Evolutionary conservation across 1,284 basidiomycete species (phyloP).

Genomic region (Pyrrhoderma noxium): DNA sequence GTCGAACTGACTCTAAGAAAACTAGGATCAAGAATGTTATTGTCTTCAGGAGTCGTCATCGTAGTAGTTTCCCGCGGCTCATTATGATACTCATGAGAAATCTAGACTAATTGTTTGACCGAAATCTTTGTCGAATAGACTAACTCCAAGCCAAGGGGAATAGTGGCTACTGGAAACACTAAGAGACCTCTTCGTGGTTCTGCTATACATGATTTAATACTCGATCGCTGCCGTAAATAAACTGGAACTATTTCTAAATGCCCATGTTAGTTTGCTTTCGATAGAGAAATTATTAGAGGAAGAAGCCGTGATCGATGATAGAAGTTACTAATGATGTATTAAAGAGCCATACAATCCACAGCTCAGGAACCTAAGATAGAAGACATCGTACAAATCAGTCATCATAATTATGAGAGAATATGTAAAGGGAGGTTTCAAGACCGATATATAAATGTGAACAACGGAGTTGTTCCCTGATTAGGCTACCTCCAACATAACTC

Average conservation of each 20-base stretch:
- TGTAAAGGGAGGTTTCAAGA: too few relatives aligned
- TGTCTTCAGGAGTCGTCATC: conserved; percentile 41
- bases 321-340: conserved; percentile 22
- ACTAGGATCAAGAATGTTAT: conserved; percentile 35
- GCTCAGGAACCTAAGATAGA: too few relatives aligned
- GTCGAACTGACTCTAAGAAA: conserved; percentile 34
- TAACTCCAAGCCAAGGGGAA: conserved; percentile 39
- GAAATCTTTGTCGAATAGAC: conserved; percentile 42
- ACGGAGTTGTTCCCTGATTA: too few relatives aligned
- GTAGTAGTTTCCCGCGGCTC: conserved; percentile 41
- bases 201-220: too few relatives aligned
- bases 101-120: conserved; percentile 44
- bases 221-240: too few relatives aligned
- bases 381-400: too few relatives aligned
- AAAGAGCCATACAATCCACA: too few relatives aligned
- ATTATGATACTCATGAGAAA: conserved; percentile 16
- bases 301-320: conserved; percentile 32
- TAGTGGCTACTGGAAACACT: conserved; percentile 32
- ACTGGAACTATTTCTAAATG: conserved; percentile 30
- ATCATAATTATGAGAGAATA: too few relatives aligned
- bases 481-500: too few relatives aligned
- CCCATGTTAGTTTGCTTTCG: conserved; percentile 38
- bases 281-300: conserved; percentile 37
- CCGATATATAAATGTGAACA: too few relatives aligned
- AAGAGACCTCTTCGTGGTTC: conserved; percentile 48